Evolutionary conservation across 1,139 yeast species (phyloP), one percentile per base, ranked within the genome.

Genomic region (Hanseniaspora uvarum): DNA sequence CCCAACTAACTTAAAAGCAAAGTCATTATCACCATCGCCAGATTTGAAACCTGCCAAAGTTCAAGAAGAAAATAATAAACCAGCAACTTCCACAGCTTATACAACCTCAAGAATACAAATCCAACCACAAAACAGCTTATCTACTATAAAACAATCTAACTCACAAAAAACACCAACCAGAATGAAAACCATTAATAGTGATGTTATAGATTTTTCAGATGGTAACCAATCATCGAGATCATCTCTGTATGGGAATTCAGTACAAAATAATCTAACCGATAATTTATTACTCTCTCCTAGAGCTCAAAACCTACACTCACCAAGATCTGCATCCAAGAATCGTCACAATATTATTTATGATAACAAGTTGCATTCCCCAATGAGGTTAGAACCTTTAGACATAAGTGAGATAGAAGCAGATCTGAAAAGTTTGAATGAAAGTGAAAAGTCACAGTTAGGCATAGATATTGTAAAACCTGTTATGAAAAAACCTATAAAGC

Each of bases 91-190:
- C 4, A 65, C 64, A 6, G 59, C 66, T 2, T 66, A 66, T 44
- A 66, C 66, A 14, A 66, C 67, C 1, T 66, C 69, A 4, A 62
- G 69, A 56, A 65, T 66, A 21, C 61, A 66, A n/a, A 65, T 65
- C 8, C 45, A 40, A 16, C 45, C 46, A n/a, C 53, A 44, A 16
- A 31, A 10, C 16, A 23, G 36, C 8, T 14, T 26, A 31, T 16
- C 40, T 2, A 24, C 16, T 12, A 37, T 23, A n/a, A 37, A 24
- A 19, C n/a, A 31, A 31, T n/a, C 36, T 4, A 30, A 16, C 12
- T 36, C 23, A 14, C 39, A 40, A 16, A 33, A 31, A 47, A 53
- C 55, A 18, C 53, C 55, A 23, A 47, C 55, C 1, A 43, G 34
- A 18, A 21, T 47, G n/a, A 46, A 30, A n/a, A 12, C 31, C 14